Evolutionary conservation across 805 yeast species (phyloP).

Genomic region (Candida alai): DNA sequence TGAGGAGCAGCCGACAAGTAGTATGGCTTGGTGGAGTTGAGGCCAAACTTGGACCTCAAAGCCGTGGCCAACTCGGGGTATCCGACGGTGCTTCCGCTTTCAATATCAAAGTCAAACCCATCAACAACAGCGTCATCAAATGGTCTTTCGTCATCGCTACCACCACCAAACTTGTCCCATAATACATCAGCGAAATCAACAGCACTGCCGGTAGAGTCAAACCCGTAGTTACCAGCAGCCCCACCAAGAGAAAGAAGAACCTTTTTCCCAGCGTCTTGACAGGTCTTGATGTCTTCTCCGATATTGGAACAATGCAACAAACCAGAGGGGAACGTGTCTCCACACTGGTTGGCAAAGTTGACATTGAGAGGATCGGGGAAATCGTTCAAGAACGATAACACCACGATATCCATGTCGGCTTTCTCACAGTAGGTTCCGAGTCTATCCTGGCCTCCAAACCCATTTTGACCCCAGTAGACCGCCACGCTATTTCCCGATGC

Average conservation of each 20-base stretch:
- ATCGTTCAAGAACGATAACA: conserved; percentile 62
- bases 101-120: conserved; percentile 35
- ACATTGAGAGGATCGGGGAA: conserved; percentile 41
- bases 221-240: conserved; percentile 40
- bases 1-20: conserved; percentile 90
- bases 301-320: conserved; percentile 30
- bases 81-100: conserved; percentile 17
- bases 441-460: conserved; percentile 23
- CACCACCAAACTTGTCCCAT: conserved; percentile 35
- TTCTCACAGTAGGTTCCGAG: conserved; percentile 53
- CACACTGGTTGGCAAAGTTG: conserved; percentile 21
- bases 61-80: conserved; percentile 28
- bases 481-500: conserved; percentile 17
- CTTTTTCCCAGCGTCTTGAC: conserved; percentile 73
- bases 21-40: conserved; percentile 48
- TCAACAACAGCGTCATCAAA: conserved; percentile 28
- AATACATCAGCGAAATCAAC: conserved; percentile 43
- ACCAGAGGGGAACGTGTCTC: conserved; percentile 31
- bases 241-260: conserved; percentile 68
- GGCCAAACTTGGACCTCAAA: conserved; percentile 15
- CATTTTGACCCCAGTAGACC: conserved; percentile 21
- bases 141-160: conserved; percentile 22
- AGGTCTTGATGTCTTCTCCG: conserved; percentile 61
- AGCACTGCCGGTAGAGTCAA: conserved; percentile 49
- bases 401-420: conserved; percentile 61